Conservation (phyloP, 805 yeast genomes). For the Torulaspora delbrueckii region DNA sequence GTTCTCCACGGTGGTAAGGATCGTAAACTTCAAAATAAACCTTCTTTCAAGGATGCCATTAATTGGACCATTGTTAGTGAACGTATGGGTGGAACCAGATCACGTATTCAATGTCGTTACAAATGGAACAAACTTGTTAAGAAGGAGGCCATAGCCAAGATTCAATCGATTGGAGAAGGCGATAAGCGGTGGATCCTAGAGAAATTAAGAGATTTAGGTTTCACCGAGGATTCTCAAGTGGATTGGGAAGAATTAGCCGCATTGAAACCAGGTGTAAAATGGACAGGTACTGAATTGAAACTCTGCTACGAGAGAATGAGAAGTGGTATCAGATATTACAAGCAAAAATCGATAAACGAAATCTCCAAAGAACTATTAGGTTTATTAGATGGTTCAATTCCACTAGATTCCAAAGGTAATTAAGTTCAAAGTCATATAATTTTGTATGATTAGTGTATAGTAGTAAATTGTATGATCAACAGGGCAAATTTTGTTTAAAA, state of each 20-base stretch:
- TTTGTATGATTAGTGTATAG: slow-evolving; percentile 7
- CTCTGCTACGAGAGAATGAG: slow-evolving; percentile 59
- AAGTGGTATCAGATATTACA: slow-evolving; percentile 45
- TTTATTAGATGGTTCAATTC: slow-evolving; percentile 17
- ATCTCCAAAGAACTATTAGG: slow-evolving; percentile 33
- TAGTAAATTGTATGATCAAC: slow-evolving; percentile 2
- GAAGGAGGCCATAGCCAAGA: slow-evolving; percentile 47
- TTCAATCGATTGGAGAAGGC: slow-evolving; percentile 41
- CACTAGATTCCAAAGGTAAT: slow-evolving; percentile 16
- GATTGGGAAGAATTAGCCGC: slow-evolving; percentile 55
- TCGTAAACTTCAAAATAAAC: slow-evolving; percentile 21
- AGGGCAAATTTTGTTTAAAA: slow-evolving; percentile 6
- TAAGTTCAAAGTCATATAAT: not conserved
- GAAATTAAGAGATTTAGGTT: slow-evolving; percentile 42
- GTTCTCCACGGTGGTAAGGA: slow-evolving; percentile 15
- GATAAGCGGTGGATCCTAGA: slow-evolving; percentile 50
- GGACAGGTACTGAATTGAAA: slow-evolving; percentile 60
- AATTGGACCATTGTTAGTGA: slow-evolving; percentile 94
- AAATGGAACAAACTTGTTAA: slow-evolving; percentile 84
- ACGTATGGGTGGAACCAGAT: slow-evolving; percentile 79
- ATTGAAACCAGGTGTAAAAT: slow-evolving; percentile 40
- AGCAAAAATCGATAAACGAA: slow-evolving; percentile 38
- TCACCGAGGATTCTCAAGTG: slow-evolving; percentile 40
- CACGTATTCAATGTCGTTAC: slow-evolving; percentile 91
- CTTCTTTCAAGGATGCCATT: slow-evolving; percentile 42